phyloP scores from a whole-genome alignment of 768 basidiomycete species.

The Tulasnella sp. region DNA sequence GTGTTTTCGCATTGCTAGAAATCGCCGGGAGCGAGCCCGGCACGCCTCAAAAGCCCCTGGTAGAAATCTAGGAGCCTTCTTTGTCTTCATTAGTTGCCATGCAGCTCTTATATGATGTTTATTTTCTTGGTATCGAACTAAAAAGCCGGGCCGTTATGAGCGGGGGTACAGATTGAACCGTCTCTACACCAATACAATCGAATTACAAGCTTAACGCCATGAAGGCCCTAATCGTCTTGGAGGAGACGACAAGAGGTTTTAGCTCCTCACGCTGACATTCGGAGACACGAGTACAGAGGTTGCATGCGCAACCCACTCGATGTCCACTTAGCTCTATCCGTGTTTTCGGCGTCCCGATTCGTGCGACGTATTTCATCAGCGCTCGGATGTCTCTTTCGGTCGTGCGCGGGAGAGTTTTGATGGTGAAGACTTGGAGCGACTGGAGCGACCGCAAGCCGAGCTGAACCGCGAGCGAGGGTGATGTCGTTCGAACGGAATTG shows the following conservation, averaged over 20 bases:
- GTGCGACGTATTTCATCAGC: not conserved
- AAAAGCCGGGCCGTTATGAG: not conserved
- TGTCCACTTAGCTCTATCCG: not conserved
- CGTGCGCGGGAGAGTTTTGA: not conserved
- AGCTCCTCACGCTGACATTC: not conserved
- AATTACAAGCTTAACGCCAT: not conserved
- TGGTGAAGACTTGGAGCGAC: not conserved
- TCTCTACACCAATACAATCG: not conserved
- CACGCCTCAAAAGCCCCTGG: conserved; percentile 1
- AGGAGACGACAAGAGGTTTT: not conserved
- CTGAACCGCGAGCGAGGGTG: not conserved
- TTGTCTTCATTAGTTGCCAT: not conserved
- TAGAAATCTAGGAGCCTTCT: conserved; percentile 3
- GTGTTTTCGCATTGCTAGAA: conserved; percentile 31
- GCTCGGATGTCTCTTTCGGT: not conserved
- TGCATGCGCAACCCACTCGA: not conserved
- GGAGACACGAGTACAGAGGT: not conserved
- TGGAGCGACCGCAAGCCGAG: not conserved
- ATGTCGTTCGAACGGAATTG: not conserved
- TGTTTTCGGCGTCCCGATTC: not conserved
- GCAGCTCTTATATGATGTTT: not conserved
- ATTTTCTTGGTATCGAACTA: not conserved
- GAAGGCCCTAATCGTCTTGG: not conserved
- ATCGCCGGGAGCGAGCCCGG: not conserved
- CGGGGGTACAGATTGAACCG: not conserved